Evolutionary conservation across 495 filamentous ascomycete species (phyloP), one percentile per base, ranked within the genome.

Genomic region (Acidiella bohemica): DNA sequence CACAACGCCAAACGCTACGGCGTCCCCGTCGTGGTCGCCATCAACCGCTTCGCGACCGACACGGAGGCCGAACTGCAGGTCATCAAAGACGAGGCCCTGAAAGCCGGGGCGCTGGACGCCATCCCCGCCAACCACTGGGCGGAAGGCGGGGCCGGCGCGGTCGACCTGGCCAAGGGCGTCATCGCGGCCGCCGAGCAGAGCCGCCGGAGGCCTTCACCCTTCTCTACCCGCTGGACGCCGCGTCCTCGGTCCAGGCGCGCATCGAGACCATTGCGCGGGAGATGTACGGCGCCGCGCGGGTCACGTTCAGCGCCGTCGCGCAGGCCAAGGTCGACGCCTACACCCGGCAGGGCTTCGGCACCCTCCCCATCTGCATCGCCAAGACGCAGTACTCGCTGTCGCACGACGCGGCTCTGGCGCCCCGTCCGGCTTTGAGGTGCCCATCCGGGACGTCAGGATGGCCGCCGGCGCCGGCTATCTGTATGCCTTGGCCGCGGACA

Each of bases 311-410:
- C 59, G 85, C 94, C 53, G 70, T 86, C 31, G 88, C 90, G 0
- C 85, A 90, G 66, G 82, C 84, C 65, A 95, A 97, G 71, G 79
- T 95, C 46, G 86, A 95, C 54, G 84, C 76, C 17, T 97, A 97
- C 66, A 84, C 78, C 12, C 75, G 78, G 57, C 90, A 96, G 61
- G 90, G 87, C 27, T 90, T 92, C 53, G 75, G 78, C 8, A 84
- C 92, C 53, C 69, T 96, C 44, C 90, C 90, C 2, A 93, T 95
- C 59, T 96, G 88, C 62, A 77, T 95, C 44, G 87, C 88, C 42
- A 97, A 96, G 75, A 95, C 90, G 28, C 90, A 97, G 61, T 97
- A 97, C 63, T 92, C 83, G 17, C 75, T 97, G 47, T 88, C 81
- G 56, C 90, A 96, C 55, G 90, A 97, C 58, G 80, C 86, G 10